Evolutionary conservation across 148 eudicot genomes (phyloP).

Genomic region (Rhododendron griersonianum): DNA sequence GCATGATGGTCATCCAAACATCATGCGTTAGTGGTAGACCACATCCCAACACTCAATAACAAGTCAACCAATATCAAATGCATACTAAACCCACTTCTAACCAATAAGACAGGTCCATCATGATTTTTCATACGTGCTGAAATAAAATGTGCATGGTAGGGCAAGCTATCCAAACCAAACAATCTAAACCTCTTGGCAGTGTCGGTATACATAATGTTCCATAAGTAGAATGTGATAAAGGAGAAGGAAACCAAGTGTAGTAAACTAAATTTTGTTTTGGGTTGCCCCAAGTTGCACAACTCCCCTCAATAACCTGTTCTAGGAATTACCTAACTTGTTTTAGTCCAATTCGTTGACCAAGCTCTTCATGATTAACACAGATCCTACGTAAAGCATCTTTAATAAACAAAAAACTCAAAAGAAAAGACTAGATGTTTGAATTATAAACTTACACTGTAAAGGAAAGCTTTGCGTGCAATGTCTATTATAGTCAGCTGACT

Average conservation of each 20-base stretch:
- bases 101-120: neutral
- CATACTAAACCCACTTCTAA: neutral
- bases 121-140: neutral
- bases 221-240: neutral
- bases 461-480: slow-evolving; percentile 90
- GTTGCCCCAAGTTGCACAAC: neutral
- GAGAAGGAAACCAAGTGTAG: neutral
- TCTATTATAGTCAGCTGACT: slow-evolving; percentile 87
- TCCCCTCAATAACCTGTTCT: neutral
- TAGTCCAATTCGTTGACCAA: neutral
- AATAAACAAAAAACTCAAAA: neutral
- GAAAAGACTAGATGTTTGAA: neutral
- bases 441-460: slow-evolving; percentile 71
- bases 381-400: neutral
- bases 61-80: neutral
- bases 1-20: neutral
- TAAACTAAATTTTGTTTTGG: neutral
- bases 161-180: neutral
- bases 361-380: neutral
- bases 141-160: neutral
- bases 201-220: neutral
- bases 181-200: neutral
- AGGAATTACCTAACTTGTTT: neutral
- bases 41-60: neutral
- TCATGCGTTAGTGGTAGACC: neutral